A percentile compares a stretch with the other conserved stretches of the same genome.
Evolutionary conservation across 208 protist species (phyloP).

Genomic region (Naegleria gruberi): DNA sequence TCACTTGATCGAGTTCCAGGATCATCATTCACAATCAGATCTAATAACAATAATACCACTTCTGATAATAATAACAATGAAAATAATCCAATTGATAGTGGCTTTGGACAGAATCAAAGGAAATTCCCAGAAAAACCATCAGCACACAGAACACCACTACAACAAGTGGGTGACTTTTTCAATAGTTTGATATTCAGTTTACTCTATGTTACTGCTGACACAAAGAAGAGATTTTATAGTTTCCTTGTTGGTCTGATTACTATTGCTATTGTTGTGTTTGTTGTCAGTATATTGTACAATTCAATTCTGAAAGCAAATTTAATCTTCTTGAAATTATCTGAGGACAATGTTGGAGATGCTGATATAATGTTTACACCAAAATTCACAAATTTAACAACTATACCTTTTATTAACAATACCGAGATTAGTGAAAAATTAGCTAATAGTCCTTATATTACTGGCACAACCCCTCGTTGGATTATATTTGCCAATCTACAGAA

Average conservation of each 20-base stretch:
- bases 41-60: background rate
- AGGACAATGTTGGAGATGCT: background rate
- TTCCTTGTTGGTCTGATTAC: constrained; percentile 5
- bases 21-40: background rate
- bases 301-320: background rate
- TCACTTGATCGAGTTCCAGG: background rate
- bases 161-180: background rate
- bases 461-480: constrained; percentile 6
- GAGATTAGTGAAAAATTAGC: background rate
- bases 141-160: background rate
- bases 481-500: background rate
- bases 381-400: background rate
- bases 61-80: background rate
- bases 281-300: constrained; percentile 10
- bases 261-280: constrained; percentile 15
- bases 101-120: background rate
- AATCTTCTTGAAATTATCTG: constrained; percentile 14
- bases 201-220: background rate
- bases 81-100: background rate
- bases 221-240: background rate
- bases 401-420: constrained; percentile 6
- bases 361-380: constrained; percentile 6
- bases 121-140: background rate
- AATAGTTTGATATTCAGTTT: background rate
- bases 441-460: background rate